phyloP scores from a whole-genome alignment of 2,329 filamentous ascomycete species.

The Ploettnerulaceae sp. region DNA sequence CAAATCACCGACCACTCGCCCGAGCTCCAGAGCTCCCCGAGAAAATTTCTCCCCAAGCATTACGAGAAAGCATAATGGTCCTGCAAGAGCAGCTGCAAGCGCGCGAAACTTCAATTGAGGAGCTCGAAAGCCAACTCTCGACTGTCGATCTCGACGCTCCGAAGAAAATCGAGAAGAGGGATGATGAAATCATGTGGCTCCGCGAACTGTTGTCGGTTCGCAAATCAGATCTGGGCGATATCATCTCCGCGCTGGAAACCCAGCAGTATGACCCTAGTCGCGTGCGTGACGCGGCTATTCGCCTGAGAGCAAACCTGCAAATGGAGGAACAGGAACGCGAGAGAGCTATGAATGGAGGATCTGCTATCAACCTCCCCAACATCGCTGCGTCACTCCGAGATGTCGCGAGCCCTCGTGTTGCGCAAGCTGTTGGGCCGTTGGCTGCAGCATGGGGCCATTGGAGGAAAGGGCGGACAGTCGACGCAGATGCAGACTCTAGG shows the following conservation, averaged over 20 bases:
- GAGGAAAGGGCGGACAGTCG: conserved; percentile 52
- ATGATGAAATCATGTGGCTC: conserved; percentile 92
- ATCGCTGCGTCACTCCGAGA: conserved; percentile 73
- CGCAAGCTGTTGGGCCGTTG: conserved; percentile 69
- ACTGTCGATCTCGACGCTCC: conserved; percentile 72
- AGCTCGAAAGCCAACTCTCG: conserved; percentile 68
- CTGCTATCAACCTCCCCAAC: conserved; percentile 61
- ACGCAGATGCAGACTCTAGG: neutral
- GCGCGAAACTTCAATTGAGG: conserved; percentile 84
- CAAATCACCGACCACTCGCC: conserved; percentile 33
- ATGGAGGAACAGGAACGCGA: conserved; percentile 98
- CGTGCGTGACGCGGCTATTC: conserved; percentile 86
- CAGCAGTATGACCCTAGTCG: conserved; percentile 71
- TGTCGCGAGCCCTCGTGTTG: conserved; percentile 70
- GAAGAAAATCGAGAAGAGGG: conserved; percentile 79
- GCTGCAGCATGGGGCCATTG: conserved; percentile 97
- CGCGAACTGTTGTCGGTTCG: conserved; percentile 88
- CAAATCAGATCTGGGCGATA: conserved; percentile 86
- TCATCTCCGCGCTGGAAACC: conserved; percentile 73
- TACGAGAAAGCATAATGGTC: conserved; percentile 93
- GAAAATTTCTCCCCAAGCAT: conserved; percentile 88
- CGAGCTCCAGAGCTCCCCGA: conserved; percentile 57
- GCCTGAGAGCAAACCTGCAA: conserved; percentile 87
- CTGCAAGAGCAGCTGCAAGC: conserved; percentile 95
- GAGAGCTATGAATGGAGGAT: conserved; percentile 68